phyloP scores from a whole-genome alignment of 73 alveolate species.

The Paraurostyla sp. region DNA sequence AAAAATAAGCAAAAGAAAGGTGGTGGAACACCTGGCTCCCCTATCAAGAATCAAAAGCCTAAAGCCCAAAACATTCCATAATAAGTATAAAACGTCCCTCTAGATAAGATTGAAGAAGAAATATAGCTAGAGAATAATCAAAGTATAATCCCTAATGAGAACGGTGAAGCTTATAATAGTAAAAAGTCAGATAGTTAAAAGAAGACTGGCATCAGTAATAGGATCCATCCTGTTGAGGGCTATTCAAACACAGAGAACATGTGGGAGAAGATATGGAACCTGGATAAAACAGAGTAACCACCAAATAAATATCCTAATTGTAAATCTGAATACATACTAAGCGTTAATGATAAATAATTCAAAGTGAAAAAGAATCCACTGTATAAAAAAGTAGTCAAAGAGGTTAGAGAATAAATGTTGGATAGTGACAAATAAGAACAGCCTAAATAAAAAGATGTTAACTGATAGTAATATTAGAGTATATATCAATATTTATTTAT shows the following conservation, averaged over 20 bases:
- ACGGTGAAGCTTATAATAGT: background rate
- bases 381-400: conserved; percentile 6
- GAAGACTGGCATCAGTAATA: background rate
- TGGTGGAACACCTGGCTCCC: background rate
- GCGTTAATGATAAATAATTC: background rate
- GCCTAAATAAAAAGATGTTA: no score
- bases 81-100: background rate
- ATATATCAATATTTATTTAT: no score
- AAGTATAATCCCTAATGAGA: background rate
- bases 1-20: background rate
- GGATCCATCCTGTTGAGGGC: conserved; percentile 81
- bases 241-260: conserved; percentile 85
- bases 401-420: no score
- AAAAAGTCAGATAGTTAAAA: background rate
- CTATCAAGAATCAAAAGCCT: background rate
- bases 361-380: conserved; percentile 41
- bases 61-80: background rate
- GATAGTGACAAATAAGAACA: no score
- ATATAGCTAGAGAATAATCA: background rate
- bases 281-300: conserved; percentile 36
- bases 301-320: background rate
- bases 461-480: no score
- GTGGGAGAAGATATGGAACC: conserved; percentile 79
- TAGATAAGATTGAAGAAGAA: conserved; percentile 41
- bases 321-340: background rate